Conservation (phyloP, 2,329 filamentous ascomycete genomes). For the Calonectria fujianensis region DNA sequence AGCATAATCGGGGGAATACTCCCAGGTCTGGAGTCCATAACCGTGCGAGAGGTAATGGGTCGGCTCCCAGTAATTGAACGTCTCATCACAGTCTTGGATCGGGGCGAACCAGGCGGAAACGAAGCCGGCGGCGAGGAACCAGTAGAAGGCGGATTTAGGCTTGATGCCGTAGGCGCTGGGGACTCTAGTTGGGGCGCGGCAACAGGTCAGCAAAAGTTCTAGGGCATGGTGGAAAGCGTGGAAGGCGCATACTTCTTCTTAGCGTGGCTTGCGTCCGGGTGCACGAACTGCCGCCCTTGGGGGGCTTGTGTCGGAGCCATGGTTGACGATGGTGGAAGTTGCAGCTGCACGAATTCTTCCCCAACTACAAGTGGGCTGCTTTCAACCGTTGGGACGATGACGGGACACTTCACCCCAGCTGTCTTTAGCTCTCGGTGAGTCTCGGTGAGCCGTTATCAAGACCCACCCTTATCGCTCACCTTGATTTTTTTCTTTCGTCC, state of each 20-base stretch:
- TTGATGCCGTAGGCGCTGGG: constrained; percentile 78
- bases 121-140: constrained; percentile 84
- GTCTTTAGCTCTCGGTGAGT: constrained; percentile 45
- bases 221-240: neutral
- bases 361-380: constrained; percentile 53
- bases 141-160: constrained; percentile 85
- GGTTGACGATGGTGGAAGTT: constrained; percentile 51
- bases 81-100: constrained; percentile 98
- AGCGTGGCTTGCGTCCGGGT: constrained; percentile 70
- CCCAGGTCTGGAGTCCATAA: constrained; percentile 97
- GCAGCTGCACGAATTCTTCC: constrained; percentile 50
- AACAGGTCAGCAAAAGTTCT: constrained; percentile 39
- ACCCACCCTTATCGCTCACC: constrained; percentile 53
- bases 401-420: constrained; percentile 31
- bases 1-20: constrained; percentile 95
- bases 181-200: constrained; percentile 56
- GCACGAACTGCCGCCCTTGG: constrained; percentile 64
- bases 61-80: constrained; percentile 99
- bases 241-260: constrained; percentile 67
- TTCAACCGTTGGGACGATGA: constrained; percentile 54
- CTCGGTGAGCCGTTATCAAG: constrained; percentile 40
- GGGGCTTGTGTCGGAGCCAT: constrained; percentile 64
- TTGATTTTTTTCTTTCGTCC: constrained; percentile 57
- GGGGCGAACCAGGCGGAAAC: constrained; percentile 88
- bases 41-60: constrained; percentile 95